phyloP scores from a whole-genome alignment of 208 protist species.

The Novymonas esmeraldas region DNA sequence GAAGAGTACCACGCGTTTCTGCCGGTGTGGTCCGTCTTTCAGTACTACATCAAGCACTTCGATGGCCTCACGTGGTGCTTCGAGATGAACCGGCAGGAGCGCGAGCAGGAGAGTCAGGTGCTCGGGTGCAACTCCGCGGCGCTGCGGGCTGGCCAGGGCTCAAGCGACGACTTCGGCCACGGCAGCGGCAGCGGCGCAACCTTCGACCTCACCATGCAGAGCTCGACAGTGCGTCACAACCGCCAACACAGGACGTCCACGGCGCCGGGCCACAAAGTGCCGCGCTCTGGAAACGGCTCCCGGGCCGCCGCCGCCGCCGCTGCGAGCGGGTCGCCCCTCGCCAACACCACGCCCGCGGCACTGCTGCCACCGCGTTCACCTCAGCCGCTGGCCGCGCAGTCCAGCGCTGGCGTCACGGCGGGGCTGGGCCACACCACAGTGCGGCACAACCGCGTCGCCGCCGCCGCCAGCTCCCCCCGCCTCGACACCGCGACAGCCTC shows the following conservation, averaged over 20 bases:
- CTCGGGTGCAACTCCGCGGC: constrained; percentile 17
- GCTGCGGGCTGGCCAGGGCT: neutral
- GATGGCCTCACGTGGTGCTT: constrained; percentile 50
- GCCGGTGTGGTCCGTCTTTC: constrained; percentile 47
- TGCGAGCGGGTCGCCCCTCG: neutral
- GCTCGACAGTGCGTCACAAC: constrained; percentile 18
- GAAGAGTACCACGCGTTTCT: constrained; percentile 33
- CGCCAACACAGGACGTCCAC: constrained; percentile 4
- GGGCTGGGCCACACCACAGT: constrained; percentile 7
- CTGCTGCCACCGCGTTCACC: neutral
- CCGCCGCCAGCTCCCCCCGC: neutral
- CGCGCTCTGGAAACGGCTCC: neutral
- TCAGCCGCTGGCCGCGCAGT: neutral
- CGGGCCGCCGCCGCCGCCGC: too few relatives aligned
- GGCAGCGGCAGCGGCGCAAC: constrained; percentile 13
- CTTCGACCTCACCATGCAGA: constrained; percentile 42
- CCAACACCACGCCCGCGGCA: neutral
- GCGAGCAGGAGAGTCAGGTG: constrained; percentile 27
- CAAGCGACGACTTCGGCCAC: neutral
- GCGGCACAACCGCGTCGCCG: constrained; percentile 4
- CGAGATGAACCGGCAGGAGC: constrained; percentile 36
- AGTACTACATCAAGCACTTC: constrained; percentile 36
- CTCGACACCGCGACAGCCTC: neutral
- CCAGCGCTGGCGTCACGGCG: neutral
- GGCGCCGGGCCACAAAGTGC: neutral